Base-by-base conservation (phyloP, 106 monocot genomes). In the Posidonia australis region DNA sequence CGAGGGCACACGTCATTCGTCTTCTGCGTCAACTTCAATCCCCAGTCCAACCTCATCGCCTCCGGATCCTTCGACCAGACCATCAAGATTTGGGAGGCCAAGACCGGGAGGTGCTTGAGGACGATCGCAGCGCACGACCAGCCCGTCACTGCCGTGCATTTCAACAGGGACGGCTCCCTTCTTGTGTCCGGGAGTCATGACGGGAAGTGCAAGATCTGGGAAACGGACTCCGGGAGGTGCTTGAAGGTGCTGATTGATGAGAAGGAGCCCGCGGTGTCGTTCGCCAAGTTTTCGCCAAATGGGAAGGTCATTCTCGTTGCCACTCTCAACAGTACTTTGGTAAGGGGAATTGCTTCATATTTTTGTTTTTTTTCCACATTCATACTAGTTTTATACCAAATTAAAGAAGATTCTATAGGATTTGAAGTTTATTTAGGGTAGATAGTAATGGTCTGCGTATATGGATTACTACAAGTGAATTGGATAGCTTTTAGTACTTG, bases 241-340 rank as follows among this genome's bases (percentile, higher is more conserved):
- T 67, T 91, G 28, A 91, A 83, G 79, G 72, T 82, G 28, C 71
- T 91, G 36, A 81, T 90, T 17, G 98, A 91, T 21, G 98, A 91
- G 5, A 80, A 80, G 63, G 72, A 51, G 5, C 84, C 84, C 0
- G 83, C 86, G 0, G 87, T 98, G 3, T 98, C 98, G 0, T 90
- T 91, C 44, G 76, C 85, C 24, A 87, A 91, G 81, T 98, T 98
- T 66, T 90, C 98, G 1, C 98, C 98, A 44, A 98, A 98, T 66
- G 90, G 98, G 41, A 98, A 98, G 72, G 82, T 91, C 70, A 79
- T 98, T 28, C 91, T 98, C 18, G 74, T 85, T 47, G 80, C 87
- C 49, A 84, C 85, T 6, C 77, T 87, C 0, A 87, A 98, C 42
- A 80, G 76, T 67, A 85, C 80, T 18, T 75, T 98, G 87, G 91